Evolutionary conservation across 2,329 filamentous ascomycete species (phyloP), one percentile per base, ranked within the genome.

Genomic region (Penicillium sp.): DNA sequence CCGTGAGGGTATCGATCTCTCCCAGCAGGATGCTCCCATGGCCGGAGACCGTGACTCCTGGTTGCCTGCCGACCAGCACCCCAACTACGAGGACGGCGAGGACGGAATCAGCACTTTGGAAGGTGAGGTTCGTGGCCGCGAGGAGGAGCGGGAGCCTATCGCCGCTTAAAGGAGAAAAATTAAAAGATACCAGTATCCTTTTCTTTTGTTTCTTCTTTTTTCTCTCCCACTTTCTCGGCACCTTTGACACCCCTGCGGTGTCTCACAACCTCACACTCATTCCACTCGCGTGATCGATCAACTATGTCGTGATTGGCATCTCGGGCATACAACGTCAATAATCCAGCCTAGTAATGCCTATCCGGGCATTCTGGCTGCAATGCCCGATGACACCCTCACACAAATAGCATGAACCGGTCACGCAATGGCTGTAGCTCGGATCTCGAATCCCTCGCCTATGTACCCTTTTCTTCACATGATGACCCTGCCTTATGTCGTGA

Each of bases 31-130:
- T 71, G 84, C 84, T 48, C 88, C 90, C 16, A 77, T 92, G 60
- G 86, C 91, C 62, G 90, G 88, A 56, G 90, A 93, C 71, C 91
- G 89, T 13, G 86, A 87, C 60, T 79, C 87, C 29, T 97, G 93
- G 93, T 86, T 93, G 35, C 88, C 89, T 7, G 90, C 90, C 14
- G 84, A 85, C 58, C 81, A 87, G 73, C 79, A 81, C 67, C 69
- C 77, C 24, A 72, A 68, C 62, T 80, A 81, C 13, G 76, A 78
- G 19, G 78, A 75, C n/a, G 77, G 75, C 9, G 73, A 76, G 31
- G 74, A 76, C 26, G 66, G 60, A n/a, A 64, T 61, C 48, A 74
- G 72, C 65, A 65, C 65, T 27, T 48, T 69, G 14, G 69, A 73
- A 7, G 73, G 68, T 13, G 73, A 74, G 58, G 48, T 59, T 29